Conservation (phyloP, 768 basidiomycete species). For the Psilocybe cubensis region DNA sequence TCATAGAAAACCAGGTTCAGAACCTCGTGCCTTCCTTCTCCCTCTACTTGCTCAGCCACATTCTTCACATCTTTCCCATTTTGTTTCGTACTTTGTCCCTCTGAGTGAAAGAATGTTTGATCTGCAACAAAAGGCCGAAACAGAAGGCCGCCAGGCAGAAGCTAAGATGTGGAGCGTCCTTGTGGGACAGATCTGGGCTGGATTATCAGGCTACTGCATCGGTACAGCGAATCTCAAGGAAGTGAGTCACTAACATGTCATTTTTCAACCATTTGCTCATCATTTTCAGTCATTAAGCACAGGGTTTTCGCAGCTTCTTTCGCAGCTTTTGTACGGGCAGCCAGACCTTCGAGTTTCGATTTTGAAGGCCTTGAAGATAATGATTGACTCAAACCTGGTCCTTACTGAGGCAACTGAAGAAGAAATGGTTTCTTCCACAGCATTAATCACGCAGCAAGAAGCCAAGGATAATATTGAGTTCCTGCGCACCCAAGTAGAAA, state of each 20-base stretch:
- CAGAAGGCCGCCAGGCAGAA: slow-evolving; percentile 74
- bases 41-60: slow-evolving; percentile 85
- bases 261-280: not conserved
- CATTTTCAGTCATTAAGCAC: slow-evolving; percentile 67
- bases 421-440: slow-evolving; percentile 36
- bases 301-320: slow-evolving; percentile 86
- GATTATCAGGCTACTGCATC: slow-evolving; percentile 90
- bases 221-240: slow-evolving; percentile 73
- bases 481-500: slow-evolving; percentile 79
- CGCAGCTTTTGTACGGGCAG: slow-evolving; percentile 91
- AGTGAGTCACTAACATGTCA: slow-evolving; percentile 38
- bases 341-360: slow-evolving; percentile 81
- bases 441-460: slow-evolving; percentile 53
- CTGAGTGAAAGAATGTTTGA: slow-evolving; percentile 93
- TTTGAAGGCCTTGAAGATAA: slow-evolving; percentile 75
- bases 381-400: slow-evolving; percentile 80
- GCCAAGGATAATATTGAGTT: slow-evolving; percentile 72
- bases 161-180: slow-evolving; percentile 96
- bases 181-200: slow-evolving; percentile 92
- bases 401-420: slow-evolving; percentile 31
- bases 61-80: slow-evolving; percentile 81
- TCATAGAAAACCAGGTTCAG: slow-evolving; percentile 67
- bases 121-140: slow-evolving; percentile 78
- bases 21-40: slow-evolving; percentile 90
- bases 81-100: slow-evolving; percentile 90